Conservation (phyloP, 129 eudicot genomes). For the carrot (Daucus carota) region DNA sequence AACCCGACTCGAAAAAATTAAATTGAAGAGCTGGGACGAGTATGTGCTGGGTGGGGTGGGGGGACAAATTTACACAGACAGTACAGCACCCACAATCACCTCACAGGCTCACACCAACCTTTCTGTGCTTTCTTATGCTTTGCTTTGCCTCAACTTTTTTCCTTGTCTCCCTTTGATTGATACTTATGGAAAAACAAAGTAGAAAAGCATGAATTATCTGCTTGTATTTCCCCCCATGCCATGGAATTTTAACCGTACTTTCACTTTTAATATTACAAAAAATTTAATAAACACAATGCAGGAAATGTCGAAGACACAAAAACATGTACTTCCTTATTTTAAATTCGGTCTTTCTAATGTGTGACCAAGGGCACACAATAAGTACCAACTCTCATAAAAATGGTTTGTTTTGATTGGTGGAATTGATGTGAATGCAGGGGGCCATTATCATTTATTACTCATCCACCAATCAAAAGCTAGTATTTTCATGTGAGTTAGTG, state of each 20-base stretch:
- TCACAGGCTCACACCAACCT: not conserved
- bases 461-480: too few relatives aligned
- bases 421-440: too few relatives aligned
- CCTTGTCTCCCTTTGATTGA: slow-evolving; percentile 8
- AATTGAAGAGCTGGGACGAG: not conserved
- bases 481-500: too few relatives aligned
- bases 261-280: not conserved
- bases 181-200: not conserved
- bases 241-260: not conserved
- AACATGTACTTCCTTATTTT: not conserved
- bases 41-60: slow-evolving; percentile 26
- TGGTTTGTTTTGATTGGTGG: too few relatives aligned
- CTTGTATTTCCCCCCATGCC: not conserved
- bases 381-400: too few relatives aligned
- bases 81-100: slow-evolving; percentile 47
- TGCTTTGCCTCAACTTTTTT: slow-evolving; percentile 17
- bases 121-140: slow-evolving; percentile 8
- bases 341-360: too few relatives aligned
- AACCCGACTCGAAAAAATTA: not conserved
- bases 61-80: slow-evolving; percentile 56
- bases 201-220: not conserved
- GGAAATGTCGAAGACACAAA: not conserved
- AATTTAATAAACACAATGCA: not conserved
- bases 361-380: too few relatives aligned
- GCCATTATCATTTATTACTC: too few relatives aligned